phyloP scores from a whole-genome alignment of 495 filamentous ascomycete species.

The Hamigera avellanea region DNA sequence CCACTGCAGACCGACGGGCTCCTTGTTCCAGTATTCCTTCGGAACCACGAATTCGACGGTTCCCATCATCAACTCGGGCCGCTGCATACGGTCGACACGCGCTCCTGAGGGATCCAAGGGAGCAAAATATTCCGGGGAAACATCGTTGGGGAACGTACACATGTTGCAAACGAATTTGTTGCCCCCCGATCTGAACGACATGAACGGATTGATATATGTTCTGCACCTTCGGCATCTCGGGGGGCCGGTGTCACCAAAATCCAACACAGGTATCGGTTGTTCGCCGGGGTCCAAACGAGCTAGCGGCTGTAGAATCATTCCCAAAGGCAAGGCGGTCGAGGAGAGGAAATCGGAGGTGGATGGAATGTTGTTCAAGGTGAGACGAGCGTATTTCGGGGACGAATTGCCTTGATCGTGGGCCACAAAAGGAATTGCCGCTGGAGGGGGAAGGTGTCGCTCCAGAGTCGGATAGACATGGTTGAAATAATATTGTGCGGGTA shows the following conservation, averaged over 20 bases:
- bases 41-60: constrained; percentile 95
- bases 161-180: constrained; percentile 98
- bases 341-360: constrained; percentile 67
- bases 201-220: constrained; percentile 98
- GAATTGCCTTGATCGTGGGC: constrained; percentile 93
- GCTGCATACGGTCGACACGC: constrained; percentile 76
- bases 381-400: constrained; percentile 83
- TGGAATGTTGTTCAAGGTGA: constrained; percentile 88
- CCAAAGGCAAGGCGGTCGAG: constrained; percentile 72
- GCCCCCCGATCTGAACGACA: constrained; percentile 88
- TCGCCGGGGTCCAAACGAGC: constrained; percentile 78
- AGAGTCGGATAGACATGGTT: constrained; percentile 87
- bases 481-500: constrained; percentile 70
- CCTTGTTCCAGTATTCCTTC: constrained; percentile 97
- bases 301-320: constrained; percentile 80
- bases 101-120: constrained; percentile 79
- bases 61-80: constrained; percentile 80
- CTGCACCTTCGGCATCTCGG: constrained; percentile 88
- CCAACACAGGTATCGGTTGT: constrained; percentile 77
- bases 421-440: constrained; percentile 81
- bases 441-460: constrained; percentile 80
- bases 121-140: constrained; percentile 82
- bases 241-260: constrained; percentile 87
- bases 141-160: constrained; percentile 95
- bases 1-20: constrained; percentile 77